Evolutionary conservation across 257 asterid species (phyloP).

Genomic region (Scutellaria minor): DNA sequence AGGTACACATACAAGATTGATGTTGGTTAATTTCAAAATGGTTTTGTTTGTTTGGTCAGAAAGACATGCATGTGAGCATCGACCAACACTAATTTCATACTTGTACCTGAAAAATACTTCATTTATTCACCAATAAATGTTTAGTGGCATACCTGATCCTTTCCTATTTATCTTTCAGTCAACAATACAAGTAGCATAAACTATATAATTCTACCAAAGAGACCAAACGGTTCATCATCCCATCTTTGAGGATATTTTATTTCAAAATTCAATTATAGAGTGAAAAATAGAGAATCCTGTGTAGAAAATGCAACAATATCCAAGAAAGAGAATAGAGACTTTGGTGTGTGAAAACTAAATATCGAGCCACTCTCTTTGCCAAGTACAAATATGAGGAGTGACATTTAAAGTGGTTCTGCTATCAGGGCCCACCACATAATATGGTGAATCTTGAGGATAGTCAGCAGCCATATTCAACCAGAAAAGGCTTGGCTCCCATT

Average conservation of each 20-base stretch:
- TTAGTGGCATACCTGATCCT: background rate
- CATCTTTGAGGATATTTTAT: background rate
- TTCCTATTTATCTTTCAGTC: background rate
- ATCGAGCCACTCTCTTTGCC: slow-evolving; percentile 67
- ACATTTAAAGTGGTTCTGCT: slow-evolving; percentile 50
- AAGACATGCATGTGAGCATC: background rate
- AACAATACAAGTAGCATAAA: background rate
- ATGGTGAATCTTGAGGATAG: slow-evolving; percentile 63
- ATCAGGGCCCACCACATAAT: slow-evolving; percentile 54
- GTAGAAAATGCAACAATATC: background rate
- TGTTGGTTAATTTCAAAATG: background rate
- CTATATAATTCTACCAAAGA: too few species aligned
- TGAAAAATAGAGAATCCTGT: background rate
- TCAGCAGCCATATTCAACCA: slow-evolving; percentile 69
- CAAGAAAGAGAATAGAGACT: too few species aligned
- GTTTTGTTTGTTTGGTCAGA: too few species aligned
- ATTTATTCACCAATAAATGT: too few species aligned
- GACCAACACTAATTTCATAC: background rate
- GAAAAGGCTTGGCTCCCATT: slow-evolving; percentile 78
- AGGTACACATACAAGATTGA: background rate
- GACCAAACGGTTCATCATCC: too few species aligned
- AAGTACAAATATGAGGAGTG: slow-evolving; percentile 40
- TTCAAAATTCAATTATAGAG: too few species aligned
- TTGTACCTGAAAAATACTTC: background rate
- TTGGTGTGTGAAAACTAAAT: slow-evolving; percentile 12